phyloP scores from a whole-genome alignment of 169 alveolate species.

The Eimeria brunetti region DNA sequence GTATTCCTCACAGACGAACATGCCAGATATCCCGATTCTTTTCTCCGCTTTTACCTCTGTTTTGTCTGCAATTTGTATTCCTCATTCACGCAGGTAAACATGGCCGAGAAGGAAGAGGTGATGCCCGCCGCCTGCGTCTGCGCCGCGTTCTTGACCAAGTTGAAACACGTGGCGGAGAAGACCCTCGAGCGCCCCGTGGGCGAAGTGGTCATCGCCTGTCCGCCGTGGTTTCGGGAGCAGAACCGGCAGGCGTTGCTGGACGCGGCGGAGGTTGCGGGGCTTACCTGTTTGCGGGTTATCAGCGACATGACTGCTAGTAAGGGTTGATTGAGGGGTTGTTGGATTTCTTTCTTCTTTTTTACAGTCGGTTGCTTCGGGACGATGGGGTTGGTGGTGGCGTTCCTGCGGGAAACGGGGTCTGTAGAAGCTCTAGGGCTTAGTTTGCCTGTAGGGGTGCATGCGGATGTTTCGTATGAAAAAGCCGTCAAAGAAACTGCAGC shows the following conservation, averaged over 20 bases:
- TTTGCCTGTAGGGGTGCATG: neutral
- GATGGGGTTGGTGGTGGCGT: too few species aligned
- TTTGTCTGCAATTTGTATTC: neutral
- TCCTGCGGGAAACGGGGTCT: too few species aligned
- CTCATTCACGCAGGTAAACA: constrained; percentile 85
- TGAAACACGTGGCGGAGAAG: constrained; percentile 89
- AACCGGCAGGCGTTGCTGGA: constrained; percentile 96
- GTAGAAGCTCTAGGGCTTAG: too few species aligned
- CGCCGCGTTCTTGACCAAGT: constrained; percentile 90
- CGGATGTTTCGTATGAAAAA: neutral
- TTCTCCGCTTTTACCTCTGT: too few species aligned
- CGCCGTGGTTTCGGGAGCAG: constrained; percentile 93
- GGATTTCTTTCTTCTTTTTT: neutral
- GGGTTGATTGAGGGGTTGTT: neutral
- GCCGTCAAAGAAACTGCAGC: too few species aligned
- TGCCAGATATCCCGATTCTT: too few species aligned
- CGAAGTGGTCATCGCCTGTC: constrained; percentile 78
- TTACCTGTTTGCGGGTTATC: constrained; percentile 94
- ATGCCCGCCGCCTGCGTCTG: constrained; percentile 92
- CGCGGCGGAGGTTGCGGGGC: constrained; percentile 96
- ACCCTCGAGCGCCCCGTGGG: constrained; percentile 93
- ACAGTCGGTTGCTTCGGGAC: too few species aligned
- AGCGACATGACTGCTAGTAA: constrained; percentile 97
- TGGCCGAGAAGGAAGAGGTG: constrained; percentile 87
- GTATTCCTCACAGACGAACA: too few species aligned